Evolutionary conservation across 345 rosid species (phyloP), one percentile per base, ranked within the genome.

Genomic region (Populus simonii): DNA sequence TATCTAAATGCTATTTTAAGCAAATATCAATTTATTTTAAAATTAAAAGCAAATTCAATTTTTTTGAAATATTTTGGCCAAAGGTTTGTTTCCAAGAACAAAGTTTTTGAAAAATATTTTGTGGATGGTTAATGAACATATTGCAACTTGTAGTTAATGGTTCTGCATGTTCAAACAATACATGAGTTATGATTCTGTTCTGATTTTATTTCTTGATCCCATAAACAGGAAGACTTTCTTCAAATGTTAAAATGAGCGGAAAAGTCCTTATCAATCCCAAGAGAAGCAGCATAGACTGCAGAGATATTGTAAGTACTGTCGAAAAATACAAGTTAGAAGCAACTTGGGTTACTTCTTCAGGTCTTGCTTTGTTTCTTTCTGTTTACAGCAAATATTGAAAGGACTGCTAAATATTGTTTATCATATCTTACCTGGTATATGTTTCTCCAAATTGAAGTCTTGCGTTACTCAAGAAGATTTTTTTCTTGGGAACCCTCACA

Each of bases 151-250:
- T 63, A 63, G 6, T 63, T 9, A 4, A 7, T 22, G 15, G n/a
- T 63, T 11, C 8, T 22, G 16, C 6, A 22, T 63, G 45, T 41
- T 41, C 45, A 41, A 10, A 41, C 16, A 11, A 22, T 61, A 12
- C 5, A 20, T 25, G 70, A 38, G 11, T 27, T 61, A 3, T 22
- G 1, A 25, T 0, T 25, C 31, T 29, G 29, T 29, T 29, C 29
- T 29, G 29, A 29, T 29, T 29, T 29, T 29, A 2, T 29, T 29
- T 29, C 31, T 29, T 29, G 13, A 57, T 57, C 36, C 9, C 53
- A 6, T 23, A 5, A 11, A 66, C 79, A 83, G 86, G 80, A 7
- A 67, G 84, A 27, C 84, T 80, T 35, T 69, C 82, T 15, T 16
- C 31, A 36, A 78, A 78, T 51, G 72, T 75, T 31, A 62, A 23